These are phyloP conservation scores for Cochlearia excelsa DNA, from an alignment of 345 rosid species.

Conservation along the genomic window DNA sequence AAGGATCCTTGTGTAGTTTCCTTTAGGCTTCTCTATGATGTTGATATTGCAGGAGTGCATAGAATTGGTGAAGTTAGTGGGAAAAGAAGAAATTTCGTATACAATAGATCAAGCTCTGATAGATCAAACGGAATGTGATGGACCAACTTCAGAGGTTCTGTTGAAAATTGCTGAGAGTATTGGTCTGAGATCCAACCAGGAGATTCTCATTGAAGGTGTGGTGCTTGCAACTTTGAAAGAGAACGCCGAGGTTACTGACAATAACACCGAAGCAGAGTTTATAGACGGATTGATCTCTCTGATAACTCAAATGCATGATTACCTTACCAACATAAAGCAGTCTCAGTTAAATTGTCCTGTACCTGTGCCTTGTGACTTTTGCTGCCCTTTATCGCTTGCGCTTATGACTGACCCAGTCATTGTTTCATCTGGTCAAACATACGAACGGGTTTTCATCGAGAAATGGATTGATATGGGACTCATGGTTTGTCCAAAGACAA, in stretches of 20 bases:
- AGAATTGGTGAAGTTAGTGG: conserved; percentile 62
- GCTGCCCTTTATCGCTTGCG: conserved; percentile 88
- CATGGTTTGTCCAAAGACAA: conserved; percentile 87
- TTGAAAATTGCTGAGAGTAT: conserved; percentile 61
- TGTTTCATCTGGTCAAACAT: conserved; percentile 87
- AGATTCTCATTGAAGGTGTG: conserved; percentile 81
- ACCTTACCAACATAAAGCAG: conserved; percentile 58
- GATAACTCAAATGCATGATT: conserved; percentile 63
- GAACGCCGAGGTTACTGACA: conserved; percentile 67
- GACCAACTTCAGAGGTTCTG: conserved; percentile 57
- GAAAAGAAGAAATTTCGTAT: conserved; percentile 47
- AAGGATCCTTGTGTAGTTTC: not conserved
- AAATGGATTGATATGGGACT: conserved; percentile 89
- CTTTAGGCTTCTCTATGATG: not conserved
- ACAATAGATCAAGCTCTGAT: conserved; percentile 49
- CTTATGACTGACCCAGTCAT: conserved; percentile 98
- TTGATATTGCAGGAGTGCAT: conserved; percentile 52
- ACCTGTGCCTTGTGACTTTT: conserved; percentile 75
- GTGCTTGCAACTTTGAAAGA: conserved; percentile 82
- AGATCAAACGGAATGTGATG: conserved; percentile 55
- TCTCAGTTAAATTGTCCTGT: conserved; percentile 57
- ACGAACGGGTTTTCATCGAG: conserved; percentile 78
- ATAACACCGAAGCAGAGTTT: conserved; percentile 53
- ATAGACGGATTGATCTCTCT: conserved; percentile 58
- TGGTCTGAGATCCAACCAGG: conserved; percentile 81